Evolutionary conservation across 306 rosid species (phyloP).

Genomic region (Vachellia pachyceras): DNA sequence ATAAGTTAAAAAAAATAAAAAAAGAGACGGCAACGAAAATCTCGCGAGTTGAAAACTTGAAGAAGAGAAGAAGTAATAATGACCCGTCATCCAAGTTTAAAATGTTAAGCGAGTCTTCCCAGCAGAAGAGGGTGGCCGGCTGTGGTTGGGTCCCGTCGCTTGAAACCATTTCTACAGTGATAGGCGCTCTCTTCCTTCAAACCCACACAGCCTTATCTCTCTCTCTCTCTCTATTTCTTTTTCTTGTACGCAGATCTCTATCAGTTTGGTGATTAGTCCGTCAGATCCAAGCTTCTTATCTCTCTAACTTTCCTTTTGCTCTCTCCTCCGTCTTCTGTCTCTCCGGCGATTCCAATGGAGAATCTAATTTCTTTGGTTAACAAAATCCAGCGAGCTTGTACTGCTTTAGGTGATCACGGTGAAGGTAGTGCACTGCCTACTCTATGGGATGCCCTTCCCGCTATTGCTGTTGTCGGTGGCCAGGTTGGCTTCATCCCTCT

Average conservation of each 20-base stretch:
- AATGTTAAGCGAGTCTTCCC: neutral
- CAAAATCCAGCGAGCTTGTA: slow-evolving; percentile 95
- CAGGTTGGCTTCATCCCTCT: slow-evolving; percentile 64
- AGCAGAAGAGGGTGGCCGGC: neutral
- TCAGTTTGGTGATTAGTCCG: slow-evolving; percentile 11
- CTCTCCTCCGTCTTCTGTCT: neutral
- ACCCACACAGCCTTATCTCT: neutral
- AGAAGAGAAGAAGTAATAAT: neutral
- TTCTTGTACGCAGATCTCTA: slow-evolving; percentile 27
- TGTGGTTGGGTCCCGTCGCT: neutral
- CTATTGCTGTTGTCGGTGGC: slow-evolving; percentile 98
- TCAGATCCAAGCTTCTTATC: slow-evolving; percentile 56
- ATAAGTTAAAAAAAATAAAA: neutral
- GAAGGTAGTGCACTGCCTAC: slow-evolving; percentile 88
- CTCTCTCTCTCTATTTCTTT: neutral
- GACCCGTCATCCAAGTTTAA: neutral
- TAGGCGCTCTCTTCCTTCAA: slow-evolving; percentile 27
- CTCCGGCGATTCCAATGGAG: slow-evolving; percentile 53
- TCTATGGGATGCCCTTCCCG: slow-evolving; percentile 93
- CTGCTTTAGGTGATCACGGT: slow-evolving; percentile 94
- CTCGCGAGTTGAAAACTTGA: slow-evolving; percentile 33
- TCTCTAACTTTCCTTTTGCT: slow-evolving; percentile 4
- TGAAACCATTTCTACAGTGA: neutral
- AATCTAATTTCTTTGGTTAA: slow-evolving; percentile 84
- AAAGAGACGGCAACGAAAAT: slow-evolving; percentile 16